Conservation (phyloP, 176 grass and related monocot genomes). For the Phoenix dactylifera region DNA sequence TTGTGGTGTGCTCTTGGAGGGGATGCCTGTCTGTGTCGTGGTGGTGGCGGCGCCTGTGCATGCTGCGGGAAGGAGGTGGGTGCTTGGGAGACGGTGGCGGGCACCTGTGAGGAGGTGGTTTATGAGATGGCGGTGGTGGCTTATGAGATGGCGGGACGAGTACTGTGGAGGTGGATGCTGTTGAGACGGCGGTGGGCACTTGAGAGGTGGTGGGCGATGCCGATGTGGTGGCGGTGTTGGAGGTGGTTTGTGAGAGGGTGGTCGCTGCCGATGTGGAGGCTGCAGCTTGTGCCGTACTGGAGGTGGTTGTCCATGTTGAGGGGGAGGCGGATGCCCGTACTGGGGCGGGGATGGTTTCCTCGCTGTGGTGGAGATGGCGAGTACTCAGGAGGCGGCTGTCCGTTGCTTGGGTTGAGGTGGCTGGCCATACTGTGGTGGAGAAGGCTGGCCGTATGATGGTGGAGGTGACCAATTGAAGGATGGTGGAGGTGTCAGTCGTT, state of each 20-base stretch:
- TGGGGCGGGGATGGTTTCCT: background rate
- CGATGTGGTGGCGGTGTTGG: too few species aligned
- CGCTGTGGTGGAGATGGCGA: background rate
- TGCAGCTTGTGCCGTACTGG: background rate
- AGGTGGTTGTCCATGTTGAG: background rate
- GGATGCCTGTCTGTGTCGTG: background rate
- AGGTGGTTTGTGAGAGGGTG: too few species aligned
- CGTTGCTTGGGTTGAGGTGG: background rate
- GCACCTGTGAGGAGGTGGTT: background rate
- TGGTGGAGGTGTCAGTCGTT: too few species aligned
- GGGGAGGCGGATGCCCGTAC: background rate
- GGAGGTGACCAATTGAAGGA: too few species aligned
- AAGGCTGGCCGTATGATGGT: too few species aligned
- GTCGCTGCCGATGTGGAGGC: too few species aligned
- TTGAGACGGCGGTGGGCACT: too few species aligned
- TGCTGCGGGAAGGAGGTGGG: conserved; percentile 1
- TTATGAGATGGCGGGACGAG: too few species aligned
- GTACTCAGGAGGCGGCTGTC: background rate
- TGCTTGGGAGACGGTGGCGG: conserved; percentile 2
- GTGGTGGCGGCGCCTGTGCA: background rate
- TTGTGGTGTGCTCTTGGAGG: background rate
- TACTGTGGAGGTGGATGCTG: too few species aligned
- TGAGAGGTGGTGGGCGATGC: too few species aligned
- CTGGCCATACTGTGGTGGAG: too few species aligned
- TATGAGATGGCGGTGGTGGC: too few species aligned